Evolutionary conservation across 2,329 filamentous ascomycete genomes (phyloP).

Genomic region (Fusarium nisikadoi): DNA sequence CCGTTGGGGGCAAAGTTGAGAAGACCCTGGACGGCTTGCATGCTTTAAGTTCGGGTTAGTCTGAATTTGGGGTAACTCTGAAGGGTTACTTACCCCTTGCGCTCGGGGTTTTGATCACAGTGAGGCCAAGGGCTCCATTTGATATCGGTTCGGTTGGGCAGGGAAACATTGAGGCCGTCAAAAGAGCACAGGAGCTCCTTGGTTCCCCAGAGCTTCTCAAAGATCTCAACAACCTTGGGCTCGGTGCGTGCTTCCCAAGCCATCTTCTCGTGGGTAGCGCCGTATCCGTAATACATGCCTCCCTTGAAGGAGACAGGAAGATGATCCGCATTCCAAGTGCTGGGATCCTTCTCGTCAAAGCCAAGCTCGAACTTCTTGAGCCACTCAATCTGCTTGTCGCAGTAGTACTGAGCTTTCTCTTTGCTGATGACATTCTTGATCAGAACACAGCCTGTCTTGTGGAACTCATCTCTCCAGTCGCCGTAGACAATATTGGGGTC

Average conservation of each 20-base stretch:
- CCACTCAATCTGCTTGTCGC: conserved; percentile 41
- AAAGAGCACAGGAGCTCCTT: conserved; percentile 61
- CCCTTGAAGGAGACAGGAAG: conserved; percentile 51
- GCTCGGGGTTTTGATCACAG: conserved; percentile 38
- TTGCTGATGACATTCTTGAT: conserved; percentile 42
- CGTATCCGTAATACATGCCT: conserved; percentile 58
- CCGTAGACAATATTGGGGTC: conserved; percentile 33
- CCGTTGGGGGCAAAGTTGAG: conserved; percentile 47
- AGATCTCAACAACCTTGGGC: conserved; percentile 57
- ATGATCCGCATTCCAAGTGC: conserved; percentile 36
- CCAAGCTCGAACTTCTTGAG: conserved; percentile 40
- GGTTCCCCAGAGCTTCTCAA: conserved; percentile 58
- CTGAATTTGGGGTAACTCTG: neutral
- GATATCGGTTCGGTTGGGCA: conserved; percentile 53
- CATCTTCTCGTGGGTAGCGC: conserved; percentile 59
- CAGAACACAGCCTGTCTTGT: conserved; percentile 38
- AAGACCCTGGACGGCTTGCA: conserved; percentile 21
- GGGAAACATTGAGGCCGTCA: conserved; percentile 51
- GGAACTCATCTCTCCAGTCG: conserved; percentile 40
- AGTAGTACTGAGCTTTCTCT: conserved; percentile 37
- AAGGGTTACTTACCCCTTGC: conserved; percentile 43
- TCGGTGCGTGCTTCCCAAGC: conserved; percentile 60
- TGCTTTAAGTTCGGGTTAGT: neutral
- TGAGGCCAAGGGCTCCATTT: conserved; percentile 40
- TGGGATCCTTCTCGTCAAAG: conserved; percentile 36